Conservation (phyloP, 129 eudicot species). For the Escallonia herrerae region DNA sequence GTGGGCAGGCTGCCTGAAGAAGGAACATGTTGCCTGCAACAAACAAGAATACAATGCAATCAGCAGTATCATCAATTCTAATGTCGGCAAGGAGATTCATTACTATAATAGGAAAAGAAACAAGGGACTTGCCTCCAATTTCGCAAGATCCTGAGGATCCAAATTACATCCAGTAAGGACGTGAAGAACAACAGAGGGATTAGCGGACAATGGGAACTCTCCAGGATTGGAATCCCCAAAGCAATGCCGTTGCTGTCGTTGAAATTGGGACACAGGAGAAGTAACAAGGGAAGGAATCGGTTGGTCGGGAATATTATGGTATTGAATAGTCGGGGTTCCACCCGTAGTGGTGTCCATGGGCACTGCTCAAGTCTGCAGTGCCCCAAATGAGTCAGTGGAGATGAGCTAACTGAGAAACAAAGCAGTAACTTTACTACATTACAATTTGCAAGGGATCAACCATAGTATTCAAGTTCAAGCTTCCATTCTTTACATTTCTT, state of each 20-base stretch:
- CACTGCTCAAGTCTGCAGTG: slow-evolving; percentile 87
- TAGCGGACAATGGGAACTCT: slow-evolving; percentile 91
- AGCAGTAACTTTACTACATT: slow-evolving; percentile 2
- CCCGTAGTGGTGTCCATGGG: slow-evolving; percentile 98
- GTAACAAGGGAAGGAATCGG: slow-evolving; percentile 34
- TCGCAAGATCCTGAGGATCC: slow-evolving; percentile 90
- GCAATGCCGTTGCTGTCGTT: slow-evolving; percentile 77
- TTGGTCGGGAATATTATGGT: slow-evolving; percentile 71
- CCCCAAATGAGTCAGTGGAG: slow-evolving; percentile 51
- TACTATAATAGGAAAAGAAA: slow-evolving; percentile 6
- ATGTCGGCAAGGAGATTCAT: slow-evolving; percentile 6
- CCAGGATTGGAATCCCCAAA: slow-evolving; percentile 80
- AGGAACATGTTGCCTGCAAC: slow-evolving; percentile 94
- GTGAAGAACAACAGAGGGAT: slow-evolving; percentile 93
- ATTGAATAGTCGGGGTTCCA: slow-evolving; percentile 68
- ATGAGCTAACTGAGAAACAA: slow-evolving; percentile 26
- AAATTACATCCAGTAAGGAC: slow-evolving; percentile 87
- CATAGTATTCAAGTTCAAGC: background rate
- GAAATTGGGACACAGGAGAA: slow-evolving; percentile 39
- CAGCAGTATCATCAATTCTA: slow-evolving; percentile 93
- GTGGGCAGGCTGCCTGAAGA: slow-evolving; percentile 95
- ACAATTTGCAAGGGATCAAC: background rate
- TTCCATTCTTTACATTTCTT: background rate
- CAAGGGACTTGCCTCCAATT: slow-evolving; percentile 81
- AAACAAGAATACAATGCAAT: slow-evolving; percentile 31